Base-by-base conservation (phyloP, 805 yeast species). In the Lipomyces starkeyi region DNA sequence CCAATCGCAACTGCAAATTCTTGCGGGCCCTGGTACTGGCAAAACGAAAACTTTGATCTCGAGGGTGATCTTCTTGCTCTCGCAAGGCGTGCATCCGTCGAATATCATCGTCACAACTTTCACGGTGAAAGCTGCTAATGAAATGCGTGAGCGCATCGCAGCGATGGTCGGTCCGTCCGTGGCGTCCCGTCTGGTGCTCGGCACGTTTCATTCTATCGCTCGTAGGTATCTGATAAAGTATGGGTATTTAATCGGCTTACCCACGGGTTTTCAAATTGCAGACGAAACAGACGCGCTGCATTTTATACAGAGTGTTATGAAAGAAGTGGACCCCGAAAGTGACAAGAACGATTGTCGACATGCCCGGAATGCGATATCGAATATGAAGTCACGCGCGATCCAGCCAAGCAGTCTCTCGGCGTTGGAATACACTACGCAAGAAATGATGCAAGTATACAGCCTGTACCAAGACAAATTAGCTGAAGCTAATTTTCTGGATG, bases 121-220 rank as follows among this genome's bases (percentile, higher is more conserved):
- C 80, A 94, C 98, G 13, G 91, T 91, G 73, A 91, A 90, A 74
- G 98, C 99, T 0, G 96, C 98, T 1, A 84, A 82, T 62, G 98
- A 94, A 78, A 88, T 94, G 91, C 79, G 81, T 13, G 89, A 86
- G 40, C 81, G 98, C 55, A 78, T 94, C 3, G 62, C 69, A 29
- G 67, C 64, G 6, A 22, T 72, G 22, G 61, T 74, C 4, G 74
- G 66, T n/a, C 72, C 65, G 17, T 61, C 69, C 47, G 71, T 82
- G 2, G 76, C 80, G 0, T 81, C 82, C 59, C 52, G 67, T 0
- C 77, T 94, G 25, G 78, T 88, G 66, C 86, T 93, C 43, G 98
- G 98, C 1, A 95, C 98, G 0, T 94, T 94, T 77, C 99, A 94
- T 77, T 86, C 96, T 60, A 83, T 94, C 17, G 91, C 97, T 75